Evolutionary conservation across 495 filamentous ascomycete species (phyloP), one percentile per base, ranked within the genome.

Genomic region (Umbilicaria muhlenbergii): DNA sequence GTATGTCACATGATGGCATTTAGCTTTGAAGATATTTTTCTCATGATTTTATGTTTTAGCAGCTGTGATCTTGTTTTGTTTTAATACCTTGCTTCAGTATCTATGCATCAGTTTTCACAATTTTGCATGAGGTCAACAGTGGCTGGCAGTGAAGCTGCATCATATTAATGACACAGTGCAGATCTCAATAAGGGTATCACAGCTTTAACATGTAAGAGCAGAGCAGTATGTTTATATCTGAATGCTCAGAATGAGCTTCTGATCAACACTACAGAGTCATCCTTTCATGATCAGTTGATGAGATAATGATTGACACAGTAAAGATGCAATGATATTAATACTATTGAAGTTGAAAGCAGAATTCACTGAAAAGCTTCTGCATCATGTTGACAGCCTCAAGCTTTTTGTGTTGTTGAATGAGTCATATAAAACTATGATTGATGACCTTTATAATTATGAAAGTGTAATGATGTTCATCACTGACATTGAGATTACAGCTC

Each of bases 231-330:
- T 48, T 5, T 43, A 43, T 33, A 14, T 48, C 10, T 43, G 24
- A 31, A 38, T 48, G 14, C 28, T 32, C 38, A 11, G 19, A 11
- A 14, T 43, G 17, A 49, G 31, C 15, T 39, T 42, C 16, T 37
- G 13, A 12, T 44, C 35, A 11, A 19, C 15, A 6, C 41, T 49
- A 12, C n/a, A 49, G 41, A 48, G 15, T 11, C 34, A 43, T 39
- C 34, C 33, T 33, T 49, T 44, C 36, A 44, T 44, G 31, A 44
- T 49, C 5, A 44, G 15, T n/a, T 49, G 18, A 24, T 49, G 36
- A 24, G 32, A 44, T 41, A 11, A 49, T 15, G 13, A 44, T 36
- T 18, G 40, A 28, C 14, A 35, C 21, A 36, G 28, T 5, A 16
- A 39, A 40, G 11, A 11, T 18, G 34, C 17, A 15, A 44, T 16